Evolutionary conservation across 306 rosid species (phyloP).

Genomic region (Rosa rugosa): DNA sequence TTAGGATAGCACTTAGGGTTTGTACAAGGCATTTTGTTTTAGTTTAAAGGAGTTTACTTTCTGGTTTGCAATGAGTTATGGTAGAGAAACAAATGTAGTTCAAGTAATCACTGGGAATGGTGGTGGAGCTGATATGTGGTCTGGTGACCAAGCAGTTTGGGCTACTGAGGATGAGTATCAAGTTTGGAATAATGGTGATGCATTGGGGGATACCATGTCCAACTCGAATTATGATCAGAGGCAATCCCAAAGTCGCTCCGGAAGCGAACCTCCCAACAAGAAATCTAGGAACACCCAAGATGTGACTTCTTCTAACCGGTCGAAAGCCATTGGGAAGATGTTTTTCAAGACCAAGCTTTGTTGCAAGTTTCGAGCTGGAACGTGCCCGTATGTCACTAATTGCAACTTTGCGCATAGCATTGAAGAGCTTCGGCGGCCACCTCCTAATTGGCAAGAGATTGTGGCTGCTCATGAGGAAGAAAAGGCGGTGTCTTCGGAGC

Average conservation of each 20-base stretch:
- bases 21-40: not conserved
- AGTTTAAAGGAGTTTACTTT: constrained; percentile 4
- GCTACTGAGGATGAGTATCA: constrained; percentile 96
- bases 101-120: constrained; percentile 68
- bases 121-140: constrained; percentile 65
- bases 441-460: constrained; percentile 96
- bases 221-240: constrained; percentile 73
- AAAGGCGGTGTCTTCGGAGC: constrained; percentile 48
- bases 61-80: constrained; percentile 56
- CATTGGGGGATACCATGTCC: constrained; percentile 52
- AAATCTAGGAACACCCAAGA: constrained; percentile 78
- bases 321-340: constrained; percentile 94
- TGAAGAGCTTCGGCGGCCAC: constrained; percentile 96
- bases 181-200: constrained; percentile 63
- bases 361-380: constrained; percentile 91
- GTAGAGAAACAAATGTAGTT: constrained; percentile 65
- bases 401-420: constrained; percentile 98
- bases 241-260: constrained; percentile 64
- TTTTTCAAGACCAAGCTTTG: constrained; percentile 97
- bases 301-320: constrained; percentile 52
- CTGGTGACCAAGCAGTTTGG: constrained; percentile 77
- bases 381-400: constrained; percentile 84
- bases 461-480: constrained; percentile 97
- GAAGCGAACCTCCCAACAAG: constrained; percentile 84
- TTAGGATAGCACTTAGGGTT: constrained; percentile 35